Evolutionary conservation across 2,329 filamentous ascomycete species (phyloP), one percentile per base, ranked within the genome.

Genomic region (Triangularia verruculosa): DNA sequence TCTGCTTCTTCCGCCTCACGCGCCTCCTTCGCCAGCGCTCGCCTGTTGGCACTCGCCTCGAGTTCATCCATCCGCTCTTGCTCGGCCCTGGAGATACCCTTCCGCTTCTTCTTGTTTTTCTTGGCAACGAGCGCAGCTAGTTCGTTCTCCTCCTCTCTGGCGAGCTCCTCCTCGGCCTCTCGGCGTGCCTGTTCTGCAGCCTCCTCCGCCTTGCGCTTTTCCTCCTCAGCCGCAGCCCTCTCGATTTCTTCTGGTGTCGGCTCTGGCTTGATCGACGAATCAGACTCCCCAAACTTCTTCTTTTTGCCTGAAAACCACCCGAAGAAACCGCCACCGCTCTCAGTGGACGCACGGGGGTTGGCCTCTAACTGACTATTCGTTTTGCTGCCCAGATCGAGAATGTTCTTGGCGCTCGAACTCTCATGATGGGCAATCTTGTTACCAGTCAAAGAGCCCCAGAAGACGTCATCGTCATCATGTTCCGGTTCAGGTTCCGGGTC

Each of bases 241-340:
- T 82, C 80, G 66, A 82, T 79, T 53, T 77, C 76, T 25, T 74
- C 72, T 20, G n/a, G 39, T 17, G 39, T 47, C 4, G 39, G 39
- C 64, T 80, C 76, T 34, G 76, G 76, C 66, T 78, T 78, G 65
- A 77, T 72, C 59, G 71, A 73, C 30, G 68, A 70, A 56, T 71
- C 73, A 56, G 66, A 68, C 24, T 67, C 70, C 34, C 72, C 71
- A 47, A 67, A 58, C 64, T 78, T 78, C 61, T 75, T 74, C 70
- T 77, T 72, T 66, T 85, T 85, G 11, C 79, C 77, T 59, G 80
- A 84, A 30, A 81, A 82, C 79, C 85, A 87, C 56, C 82, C 81
- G 64, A 78, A 81, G 72, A 85, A 85, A 86, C 85, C 84, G 63
- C 83, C 83, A 61, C 84, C 82, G 51, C 78, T 78, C 39, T 47